These are phyloP conservation scores for Luffa acutangula DNA, from an alignment of 306 rosid genomes.

Conservation along the genomic window DNA sequence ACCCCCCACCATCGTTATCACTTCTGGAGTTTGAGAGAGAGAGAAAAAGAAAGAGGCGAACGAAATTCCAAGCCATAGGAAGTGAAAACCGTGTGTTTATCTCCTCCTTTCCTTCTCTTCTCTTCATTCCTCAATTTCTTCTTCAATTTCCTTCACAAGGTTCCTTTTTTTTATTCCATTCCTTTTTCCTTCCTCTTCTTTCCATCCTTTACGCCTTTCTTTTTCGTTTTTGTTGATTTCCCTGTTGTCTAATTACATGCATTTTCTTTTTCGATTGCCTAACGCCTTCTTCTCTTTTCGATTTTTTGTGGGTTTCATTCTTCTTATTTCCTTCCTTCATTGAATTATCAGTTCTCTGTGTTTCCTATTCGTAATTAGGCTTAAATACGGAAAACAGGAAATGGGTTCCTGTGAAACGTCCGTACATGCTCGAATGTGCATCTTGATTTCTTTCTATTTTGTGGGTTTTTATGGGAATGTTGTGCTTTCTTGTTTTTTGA, in stretches of 20 bases:
- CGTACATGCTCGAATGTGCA: background rate
- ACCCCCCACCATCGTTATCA: conserved; percentile 7
- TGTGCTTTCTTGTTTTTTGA: background rate
- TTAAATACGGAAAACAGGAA: background rate
- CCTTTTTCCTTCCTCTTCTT: background rate
- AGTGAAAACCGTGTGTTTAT: background rate
- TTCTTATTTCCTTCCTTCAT: background rate
- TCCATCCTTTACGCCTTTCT: background rate
- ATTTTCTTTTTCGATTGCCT: background rate
- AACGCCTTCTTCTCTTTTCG: background rate
- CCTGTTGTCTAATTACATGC: background rate
- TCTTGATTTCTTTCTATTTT: background rate
- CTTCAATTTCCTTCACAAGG: background rate
- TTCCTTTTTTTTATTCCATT: background rate
- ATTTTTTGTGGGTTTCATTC: background rate
- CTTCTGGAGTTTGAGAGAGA: background rate
- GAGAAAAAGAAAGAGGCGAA: background rate
- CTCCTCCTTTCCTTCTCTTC: background rate
- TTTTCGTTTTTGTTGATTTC: background rate
- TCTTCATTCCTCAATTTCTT: background rate
- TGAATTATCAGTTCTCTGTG: background rate
- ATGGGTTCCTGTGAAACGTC: background rate
- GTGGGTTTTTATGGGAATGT: background rate
- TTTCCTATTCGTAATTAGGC: background rate
- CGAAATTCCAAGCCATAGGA: background rate